Evolutionary conservation across 2,329 filamentous ascomycete genomes (phyloP), one percentile per base, ranked within the genome.

Genomic region (Ceratocystis lukuohia): DNA sequence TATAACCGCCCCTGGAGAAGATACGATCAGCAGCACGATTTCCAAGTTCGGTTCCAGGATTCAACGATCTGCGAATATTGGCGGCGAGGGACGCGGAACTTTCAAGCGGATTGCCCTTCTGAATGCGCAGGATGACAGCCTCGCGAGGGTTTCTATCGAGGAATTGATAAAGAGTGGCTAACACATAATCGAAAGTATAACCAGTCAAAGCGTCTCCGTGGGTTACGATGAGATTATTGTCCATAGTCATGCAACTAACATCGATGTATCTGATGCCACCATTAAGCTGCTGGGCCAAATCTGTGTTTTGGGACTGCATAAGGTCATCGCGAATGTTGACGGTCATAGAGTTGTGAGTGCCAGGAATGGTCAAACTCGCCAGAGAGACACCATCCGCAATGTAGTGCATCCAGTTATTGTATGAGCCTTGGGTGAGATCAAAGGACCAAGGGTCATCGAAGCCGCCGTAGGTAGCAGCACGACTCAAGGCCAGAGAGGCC

Each of bases 311-410:
- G 2, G 15, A 17, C 5, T 53, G 48, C n/a, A 53, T 6, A 8
- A 0, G 0, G 6, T 1, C n/a, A 25, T 22, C 48, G 3, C 0
- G 0, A 3, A 53, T 20, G 3, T 8, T n/a, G 30, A 2, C 1
- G 30, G 6, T 53, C 48, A 25, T n/a, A 22, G 48, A n/a, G 48
- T 53, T n/a, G 48, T 25, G 48, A 20, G 48, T 53, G 3, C 48
- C 48, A 3, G 48, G 48, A 53, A 53, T 53, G n/a, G 48, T n/a
- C n/a, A 53, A 25, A 53, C 22, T 25, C 7, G 48, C 7, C 48
- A 53, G 22, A 10, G n/a, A 8, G 10, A 3, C 3, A 10, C 22
- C 7, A 22, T 53, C 7, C 6, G 0, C 6, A 22, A 53, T 53
- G 6, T 1, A 2, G 0, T 8, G 10, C 48, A 53, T 53, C 48